A percentile compares a stretch with the other conserved stretches of the same genome.
Evolutionary conservation across 345 rosid species (phyloP).

Genomic region (Gossypium ekmanianum): DNA sequence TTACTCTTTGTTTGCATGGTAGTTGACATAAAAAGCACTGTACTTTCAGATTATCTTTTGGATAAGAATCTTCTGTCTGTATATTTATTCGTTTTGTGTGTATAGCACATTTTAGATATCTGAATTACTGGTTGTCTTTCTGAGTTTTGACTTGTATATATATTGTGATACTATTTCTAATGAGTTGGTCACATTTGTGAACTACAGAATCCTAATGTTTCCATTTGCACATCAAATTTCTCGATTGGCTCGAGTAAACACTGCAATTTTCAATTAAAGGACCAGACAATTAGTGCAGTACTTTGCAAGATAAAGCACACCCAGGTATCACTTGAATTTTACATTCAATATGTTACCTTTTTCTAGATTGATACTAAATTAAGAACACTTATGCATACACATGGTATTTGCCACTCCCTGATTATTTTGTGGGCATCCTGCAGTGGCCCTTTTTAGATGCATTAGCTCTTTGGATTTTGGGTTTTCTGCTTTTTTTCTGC

Average conservation of each 20-base stretch:
- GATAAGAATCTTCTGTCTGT: not conserved
- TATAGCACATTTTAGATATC: not conserved
- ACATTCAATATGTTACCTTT: not conserved
- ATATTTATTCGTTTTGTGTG: not conserved
- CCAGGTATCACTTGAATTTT: constrained; percentile 42
- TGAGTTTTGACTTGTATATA: not conserved
- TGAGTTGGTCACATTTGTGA: constrained; percentile 2
- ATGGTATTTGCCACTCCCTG: not conserved
- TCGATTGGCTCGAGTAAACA: constrained; percentile 56
- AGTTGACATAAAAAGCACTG: not conserved
- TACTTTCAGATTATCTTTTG: not conserved
- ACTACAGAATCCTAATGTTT: constrained; percentile 59
- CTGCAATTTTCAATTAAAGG: constrained; percentile 52
- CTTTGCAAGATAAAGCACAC: constrained; percentile 63
- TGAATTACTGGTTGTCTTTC: not conserved
- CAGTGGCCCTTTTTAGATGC: not conserved
- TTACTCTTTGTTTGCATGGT: not conserved
- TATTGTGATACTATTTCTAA: not conserved
- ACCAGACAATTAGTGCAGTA: constrained; percentile 36
- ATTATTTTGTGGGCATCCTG: not conserved
- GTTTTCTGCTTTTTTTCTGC: not conserved
- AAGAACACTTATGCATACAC: not conserved
- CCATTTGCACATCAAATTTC: constrained; percentile 36
- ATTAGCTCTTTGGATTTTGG: constrained; percentile 10
- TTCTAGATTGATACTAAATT: constrained; percentile 3